A percentile compares a stretch with the other conserved stretches of the same genome.
Conservation (phyloP, 148 eudicot genomes). For the Fagopyrum esculentum region DNA sequence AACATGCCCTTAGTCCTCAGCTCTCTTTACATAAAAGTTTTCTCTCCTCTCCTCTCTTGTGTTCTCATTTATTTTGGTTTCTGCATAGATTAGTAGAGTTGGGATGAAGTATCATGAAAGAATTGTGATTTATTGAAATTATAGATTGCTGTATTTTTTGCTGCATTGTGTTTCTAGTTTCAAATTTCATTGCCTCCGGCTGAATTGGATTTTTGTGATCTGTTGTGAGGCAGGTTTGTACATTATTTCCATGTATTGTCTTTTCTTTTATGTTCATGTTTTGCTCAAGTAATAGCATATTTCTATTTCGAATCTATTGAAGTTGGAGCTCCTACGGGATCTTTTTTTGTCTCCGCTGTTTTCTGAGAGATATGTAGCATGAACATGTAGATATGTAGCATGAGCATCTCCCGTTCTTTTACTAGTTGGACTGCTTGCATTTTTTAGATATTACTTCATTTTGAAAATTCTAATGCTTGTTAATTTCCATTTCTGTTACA, state of each 20-base stretch:
- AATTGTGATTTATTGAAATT: not conserved
- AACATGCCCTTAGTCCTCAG: not conserved
- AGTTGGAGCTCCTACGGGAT: too few relatives aligned
- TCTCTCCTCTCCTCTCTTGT: too few relatives aligned
- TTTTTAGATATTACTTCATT: not conserved
- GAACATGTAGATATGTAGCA: too few relatives aligned
- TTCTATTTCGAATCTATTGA: too few relatives aligned
- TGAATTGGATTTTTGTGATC: too few relatives aligned
- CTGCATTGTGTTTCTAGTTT: too few relatives aligned
- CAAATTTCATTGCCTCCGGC: too few relatives aligned
- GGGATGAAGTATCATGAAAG: not conserved
- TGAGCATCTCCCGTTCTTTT: not conserved
- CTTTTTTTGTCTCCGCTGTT: too few relatives aligned
- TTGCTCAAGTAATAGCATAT: not conserved
- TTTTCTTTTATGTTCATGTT: not conserved
- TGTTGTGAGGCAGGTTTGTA: not conserved
- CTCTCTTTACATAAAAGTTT: not conserved
- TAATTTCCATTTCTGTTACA: not conserved
- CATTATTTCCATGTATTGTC: not conserved
- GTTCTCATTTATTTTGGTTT: too few relatives aligned
- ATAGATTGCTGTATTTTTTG: not conserved
- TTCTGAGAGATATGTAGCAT: too few relatives aligned
- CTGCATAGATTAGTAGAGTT: not conserved
- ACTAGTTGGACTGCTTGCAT: not conserved
- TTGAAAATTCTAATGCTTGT: not conserved